phyloP scores from a whole-genome alignment of 2,329 filamentous ascomycete genomes.

The Fusarium decemcellulare region DNA sequence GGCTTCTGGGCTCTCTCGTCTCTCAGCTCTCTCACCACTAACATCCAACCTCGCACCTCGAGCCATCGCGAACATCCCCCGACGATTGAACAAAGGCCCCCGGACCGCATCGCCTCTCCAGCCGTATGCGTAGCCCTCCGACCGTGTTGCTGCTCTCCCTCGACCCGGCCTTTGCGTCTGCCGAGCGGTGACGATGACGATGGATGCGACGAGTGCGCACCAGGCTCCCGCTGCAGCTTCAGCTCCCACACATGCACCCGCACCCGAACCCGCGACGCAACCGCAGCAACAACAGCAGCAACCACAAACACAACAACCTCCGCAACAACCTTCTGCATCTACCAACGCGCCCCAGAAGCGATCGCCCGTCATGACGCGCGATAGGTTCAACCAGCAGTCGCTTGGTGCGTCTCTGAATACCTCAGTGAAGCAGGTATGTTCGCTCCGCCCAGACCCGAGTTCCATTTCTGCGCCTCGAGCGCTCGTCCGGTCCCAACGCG shows the following conservation, averaged over 20 bases:
- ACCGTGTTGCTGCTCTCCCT: slow-evolving; percentile 24
- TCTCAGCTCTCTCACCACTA: slow-evolving; percentile 41
- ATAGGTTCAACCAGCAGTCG: slow-evolving; percentile 74
- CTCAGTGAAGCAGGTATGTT: slow-evolving; percentile 76
- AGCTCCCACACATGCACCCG: slow-evolving; percentile 19
- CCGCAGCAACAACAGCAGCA: slow-evolving; percentile 20
- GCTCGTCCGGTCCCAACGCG: slow-evolving; percentile 16
- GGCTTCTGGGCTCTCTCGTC: slow-evolving; percentile 18
- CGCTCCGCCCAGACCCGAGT: slow-evolving; percentile 6
- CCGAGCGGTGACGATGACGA: slow-evolving; percentile 37
- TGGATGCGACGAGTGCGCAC: slow-evolving; percentile 46
- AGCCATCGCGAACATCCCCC: slow-evolving; percentile 33
- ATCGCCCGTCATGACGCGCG: slow-evolving; percentile 56
- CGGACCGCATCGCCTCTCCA: slow-evolving; percentile 26
- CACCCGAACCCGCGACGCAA: slow-evolving; percentile 2
- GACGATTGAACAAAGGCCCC: slow-evolving; percentile 27
- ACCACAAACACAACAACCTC: slow-evolving; percentile 31
- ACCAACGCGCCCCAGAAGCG: slow-evolving; percentile 45
- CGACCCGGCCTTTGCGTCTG: slow-evolving; percentile 19
- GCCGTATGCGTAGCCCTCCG: slow-evolving; percentile 34
- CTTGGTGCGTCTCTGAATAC: slow-evolving; percentile 75
- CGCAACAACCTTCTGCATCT: slow-evolving; percentile 36
- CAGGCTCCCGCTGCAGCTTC: slow-evolving; percentile 36
- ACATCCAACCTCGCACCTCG: slow-evolving; percentile 39
- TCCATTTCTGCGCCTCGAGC: slow-evolving; percentile 25